Conservation (phyloP, 331 rosid species). For the Acacia concinna region DNA sequence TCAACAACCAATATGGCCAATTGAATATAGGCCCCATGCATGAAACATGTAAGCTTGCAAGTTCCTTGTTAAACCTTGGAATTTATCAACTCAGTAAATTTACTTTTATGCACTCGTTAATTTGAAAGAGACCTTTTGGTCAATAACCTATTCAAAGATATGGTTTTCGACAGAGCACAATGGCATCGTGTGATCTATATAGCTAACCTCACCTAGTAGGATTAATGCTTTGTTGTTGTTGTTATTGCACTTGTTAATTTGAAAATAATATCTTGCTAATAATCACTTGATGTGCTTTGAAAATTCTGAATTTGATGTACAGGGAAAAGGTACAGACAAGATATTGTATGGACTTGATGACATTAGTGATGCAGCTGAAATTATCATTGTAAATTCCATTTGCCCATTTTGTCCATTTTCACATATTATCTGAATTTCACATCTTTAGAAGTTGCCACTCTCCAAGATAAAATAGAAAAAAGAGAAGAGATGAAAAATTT, state of each 20-base stretch:
- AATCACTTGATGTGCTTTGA: slow-evolving; percentile 20
- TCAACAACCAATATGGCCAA: background rate
- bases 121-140: no score
- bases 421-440: background rate
- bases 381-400: slow-evolving; percentile 62
- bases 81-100: background rate
- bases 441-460: slow-evolving; percentile 4
- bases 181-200: no score
- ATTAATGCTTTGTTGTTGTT: no score
- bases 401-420: slow-evolving; percentile 26
- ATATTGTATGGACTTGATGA: slow-evolving; percentile 80
- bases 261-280: slow-evolving; percentile 21
- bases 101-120: slow-evolving; percentile 3
- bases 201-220: no score
- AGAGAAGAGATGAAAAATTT: slow-evolving; percentile 4
- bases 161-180: no score
- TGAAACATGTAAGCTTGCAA: background rate
- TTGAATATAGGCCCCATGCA: background rate
- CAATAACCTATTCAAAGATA: no score
- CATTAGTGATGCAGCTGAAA: slow-evolving; percentile 61
- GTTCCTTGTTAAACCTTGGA: background rate
- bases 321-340: slow-evolving; percentile 73
- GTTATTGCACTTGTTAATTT: slow-evolving; percentile 22
- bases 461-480: slow-evolving; percentile 16
- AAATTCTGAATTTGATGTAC: slow-evolving; percentile 41